Percentiles rank a stretch among this genome's conserved stretches.
phyloP scores from a whole-genome alignment of 2,329 filamentous ascomycete species.

The Penicillium sp. region DNA sequence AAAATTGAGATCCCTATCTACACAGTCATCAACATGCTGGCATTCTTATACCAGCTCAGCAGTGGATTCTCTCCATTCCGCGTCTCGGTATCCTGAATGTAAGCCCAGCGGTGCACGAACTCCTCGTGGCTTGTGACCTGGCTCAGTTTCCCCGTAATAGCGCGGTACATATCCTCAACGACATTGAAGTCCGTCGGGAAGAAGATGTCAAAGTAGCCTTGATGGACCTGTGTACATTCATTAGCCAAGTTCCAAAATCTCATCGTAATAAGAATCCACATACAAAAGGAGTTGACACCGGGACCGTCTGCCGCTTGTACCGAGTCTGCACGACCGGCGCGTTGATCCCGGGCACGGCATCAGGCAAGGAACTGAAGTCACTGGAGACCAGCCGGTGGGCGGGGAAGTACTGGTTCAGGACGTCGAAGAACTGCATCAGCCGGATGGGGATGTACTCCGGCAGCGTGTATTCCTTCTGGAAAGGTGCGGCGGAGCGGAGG shows the following conservation, averaged over 20 bases:
- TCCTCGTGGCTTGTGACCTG: conserved; percentile 82
- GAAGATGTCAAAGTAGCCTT: conserved; percentile 98
- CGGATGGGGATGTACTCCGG: conserved; percentile 94
- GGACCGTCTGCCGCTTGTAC: conserved; percentile 81
- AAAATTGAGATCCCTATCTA: conserved; percentile 38
- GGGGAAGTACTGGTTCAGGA: conserved; percentile 84
- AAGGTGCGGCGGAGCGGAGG: conserved; percentile 64
- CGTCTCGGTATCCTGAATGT: conserved; percentile 84
- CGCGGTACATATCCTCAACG: conserved; percentile 87
- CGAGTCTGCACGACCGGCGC: conserved; percentile 95
- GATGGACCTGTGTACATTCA: conserved; percentile 67
- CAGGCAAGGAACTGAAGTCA: conserved; percentile 84
- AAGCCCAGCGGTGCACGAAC: conserved; percentile 87
- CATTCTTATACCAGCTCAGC: conserved; percentile 91
- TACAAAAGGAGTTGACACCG: conserved; percentile 86
- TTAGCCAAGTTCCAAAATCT: conserved; percentile 3
- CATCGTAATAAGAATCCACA: conserved; percentile 36
- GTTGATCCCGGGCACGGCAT: conserved; percentile 80
- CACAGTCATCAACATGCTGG: conserved; percentile 84
- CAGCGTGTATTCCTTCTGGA: conserved; percentile 71
- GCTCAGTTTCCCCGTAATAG: conserved; percentile 88
- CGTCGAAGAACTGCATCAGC: conserved; percentile 95
- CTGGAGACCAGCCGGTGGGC: conserved; percentile 83
- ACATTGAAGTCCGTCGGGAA: conserved; percentile 95
- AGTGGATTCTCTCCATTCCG: conserved; percentile 90